Base-by-base conservation (phyloP, 2,329 filamentous ascomycete genomes). In the Aschersonia sp. region DNA sequence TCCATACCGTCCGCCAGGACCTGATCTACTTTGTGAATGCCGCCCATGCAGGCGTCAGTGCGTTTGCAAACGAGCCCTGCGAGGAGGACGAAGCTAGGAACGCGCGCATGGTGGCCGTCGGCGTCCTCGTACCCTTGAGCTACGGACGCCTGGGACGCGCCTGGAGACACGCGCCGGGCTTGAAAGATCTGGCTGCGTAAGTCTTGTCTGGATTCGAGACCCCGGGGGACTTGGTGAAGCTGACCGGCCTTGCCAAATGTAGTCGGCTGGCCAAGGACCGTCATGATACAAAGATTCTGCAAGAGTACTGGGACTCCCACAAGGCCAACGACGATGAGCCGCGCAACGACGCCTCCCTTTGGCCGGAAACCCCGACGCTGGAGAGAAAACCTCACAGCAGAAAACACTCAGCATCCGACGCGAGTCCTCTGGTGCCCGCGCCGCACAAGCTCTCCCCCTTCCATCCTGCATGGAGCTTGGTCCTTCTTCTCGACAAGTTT, bases 41-140 rank as follows among this genome's bases (percentile, higher is more conserved):
- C 44, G 73, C 78, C 43, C 83, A 88, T 67, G 89, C 88, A 5
- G 92, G 92, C 31, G 73, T 97, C 56, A 95, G 88, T 68, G 88
- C 89, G 31, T 98, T 96, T 62, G 72, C 92, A 61, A 94, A 94
- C 63, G 78, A 77, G 53, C 83, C 85, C 3, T 88, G 87, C 45
- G 80, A 83, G 11, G 85, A 87, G 55, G 78, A 77, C 51, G 79
- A 78, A 46, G 79, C 86, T 46, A 83, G 92, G 51, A 86, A 94
- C 71, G 92, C 92, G 45, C 79, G 85, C 56, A 96, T 98, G 80
- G 81, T 96, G 53, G 85, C 90, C 11, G 87, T 97, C 1, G 92
- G 92, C 41, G 78, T 90, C 31, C 69, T 98, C 55, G 88, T 97
- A 2, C 87, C 87, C 6, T 65, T 95, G 46, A 90, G 83, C 60